phyloP scores from a whole-genome alignment of 1,284 basidiomycete genomes.

The Trichosporon sp. region DNA sequence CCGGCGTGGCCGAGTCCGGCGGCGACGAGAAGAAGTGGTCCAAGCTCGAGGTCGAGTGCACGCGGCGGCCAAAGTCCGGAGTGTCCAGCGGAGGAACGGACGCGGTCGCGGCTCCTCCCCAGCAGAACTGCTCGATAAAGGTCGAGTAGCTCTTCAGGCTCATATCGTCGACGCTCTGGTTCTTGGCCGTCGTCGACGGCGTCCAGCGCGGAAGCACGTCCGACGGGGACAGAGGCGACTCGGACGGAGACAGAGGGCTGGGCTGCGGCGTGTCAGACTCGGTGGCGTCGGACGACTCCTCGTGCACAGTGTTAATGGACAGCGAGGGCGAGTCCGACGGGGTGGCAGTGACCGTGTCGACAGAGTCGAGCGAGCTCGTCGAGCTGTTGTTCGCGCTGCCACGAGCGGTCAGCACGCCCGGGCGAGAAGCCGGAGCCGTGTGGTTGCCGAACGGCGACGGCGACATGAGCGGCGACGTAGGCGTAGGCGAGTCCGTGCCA shows the following conservation, averaged over 20 bases:
- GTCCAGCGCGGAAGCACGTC: constrained; percentile 31
- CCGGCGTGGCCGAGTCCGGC: constrained; percentile 14
- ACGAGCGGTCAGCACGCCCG: constrained; percentile 2
- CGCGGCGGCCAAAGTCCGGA: constrained; percentile 15
- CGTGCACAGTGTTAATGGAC: background rate
- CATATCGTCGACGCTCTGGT: constrained; percentile 23
- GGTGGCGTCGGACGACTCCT: constrained; percentile 8
- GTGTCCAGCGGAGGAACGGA: background rate
- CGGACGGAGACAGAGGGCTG: constrained; percentile 11
- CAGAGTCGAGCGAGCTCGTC: constrained; percentile 9
- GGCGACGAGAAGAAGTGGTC: constrained; percentile 37
- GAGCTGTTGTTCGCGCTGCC: constrained; percentile 12
- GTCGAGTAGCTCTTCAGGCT: constrained; percentile 38
- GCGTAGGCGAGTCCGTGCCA: background rate
- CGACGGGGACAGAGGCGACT: constrained; percentile 28
- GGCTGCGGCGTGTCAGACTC: constrained; percentile 34
- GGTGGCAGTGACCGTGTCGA: constrained; percentile 7
- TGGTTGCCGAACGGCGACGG: background rate
- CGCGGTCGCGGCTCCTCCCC: constrained; percentile 9
- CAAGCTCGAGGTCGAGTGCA: constrained; percentile 35
- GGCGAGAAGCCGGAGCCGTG: constrained; percentile 7
- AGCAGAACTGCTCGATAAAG: constrained; percentile 45
- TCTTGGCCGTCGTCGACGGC: constrained; percentile 17
- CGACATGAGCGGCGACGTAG: constrained; percentile 4
- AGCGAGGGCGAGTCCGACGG: constrained; percentile 17